Evolutionary conservation across 1,139 yeast species (phyloP).

Genomic region (Candida tropicalis): DNA sequence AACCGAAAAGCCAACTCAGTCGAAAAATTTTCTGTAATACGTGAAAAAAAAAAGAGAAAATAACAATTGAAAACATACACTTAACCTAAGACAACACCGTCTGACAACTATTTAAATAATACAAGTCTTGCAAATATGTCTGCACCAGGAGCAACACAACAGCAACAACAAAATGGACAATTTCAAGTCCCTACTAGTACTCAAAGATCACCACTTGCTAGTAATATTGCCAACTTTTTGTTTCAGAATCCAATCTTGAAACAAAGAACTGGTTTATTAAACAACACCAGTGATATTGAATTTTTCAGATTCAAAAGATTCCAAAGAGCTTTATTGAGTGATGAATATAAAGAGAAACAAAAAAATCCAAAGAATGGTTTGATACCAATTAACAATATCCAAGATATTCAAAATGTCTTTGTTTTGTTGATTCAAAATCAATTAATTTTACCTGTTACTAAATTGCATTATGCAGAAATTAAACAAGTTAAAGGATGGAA

Average conservation of each 20-base stretch:
- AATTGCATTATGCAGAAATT: conserved; percentile 74
- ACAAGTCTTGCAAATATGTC: conserved; percentile 7
- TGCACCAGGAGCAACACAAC: conserved; percentile 3
- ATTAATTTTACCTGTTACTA: conserved; percentile 72
- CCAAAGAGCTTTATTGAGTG: conserved; percentile 72
- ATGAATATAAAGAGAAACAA: conserved; percentile 65
- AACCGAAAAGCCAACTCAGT: conserved; percentile 4
- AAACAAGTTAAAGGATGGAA: conserved; percentile 58
- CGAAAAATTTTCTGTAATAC: conserved; percentile 3
- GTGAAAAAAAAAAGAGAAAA: conserved; percentile 1
- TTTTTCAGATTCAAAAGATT: conserved; percentile 89
- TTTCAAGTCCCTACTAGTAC: conserved; percentile 19
- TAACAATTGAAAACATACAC: not conserved
- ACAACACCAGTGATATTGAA: conserved; percentile 66
- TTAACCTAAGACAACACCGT: conserved; percentile 1
- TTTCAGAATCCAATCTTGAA: conserved; percentile 69
- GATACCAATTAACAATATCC: conserved; percentile 54
- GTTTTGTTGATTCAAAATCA: conserved; percentile 72
- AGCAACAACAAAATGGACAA: conserved; percentile 11
- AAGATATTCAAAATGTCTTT: conserved; percentile 65
- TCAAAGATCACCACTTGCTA: conserved; percentile 28
- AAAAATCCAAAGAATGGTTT: conserved; percentile 55
- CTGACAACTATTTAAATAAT: too few species aligned
- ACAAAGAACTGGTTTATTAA: conserved; percentile 76
- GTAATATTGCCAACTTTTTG: conserved; percentile 68